phyloP scores from a whole-genome alignment of 2,329 filamentous ascomycete genomes.

The Triangularia setosa region DNA sequence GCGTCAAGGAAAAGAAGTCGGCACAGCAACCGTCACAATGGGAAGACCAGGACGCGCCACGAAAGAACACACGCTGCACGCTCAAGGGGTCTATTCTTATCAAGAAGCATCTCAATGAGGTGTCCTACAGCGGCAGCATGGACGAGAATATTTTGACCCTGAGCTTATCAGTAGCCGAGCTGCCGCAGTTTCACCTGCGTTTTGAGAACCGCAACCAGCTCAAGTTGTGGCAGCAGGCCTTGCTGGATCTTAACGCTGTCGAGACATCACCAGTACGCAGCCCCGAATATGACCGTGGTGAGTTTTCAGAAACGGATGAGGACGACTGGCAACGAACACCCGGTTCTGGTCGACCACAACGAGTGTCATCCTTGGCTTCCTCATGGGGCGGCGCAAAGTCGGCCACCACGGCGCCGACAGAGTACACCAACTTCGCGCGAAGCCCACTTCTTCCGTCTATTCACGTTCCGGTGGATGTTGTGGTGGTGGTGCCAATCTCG shows the following conservation, averaged over 20 bases:
- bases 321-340: slow-evolving; percentile 71
- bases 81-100: slow-evolving; percentile 97
- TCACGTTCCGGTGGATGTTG: slow-evolving; percentile 90
- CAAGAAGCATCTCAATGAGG: slow-evolving; percentile 93
- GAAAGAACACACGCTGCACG: slow-evolving; percentile 73
- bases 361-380: slow-evolving; percentile 78
- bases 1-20: slow-evolving; percentile 93
- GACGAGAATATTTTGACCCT: slow-evolving; percentile 86
- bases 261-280: slow-evolving; percentile 62
- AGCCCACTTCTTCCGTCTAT: slow-evolving; percentile 51
- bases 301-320: slow-evolving; percentile 79
- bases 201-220: slow-evolving; percentile 82
- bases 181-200: slow-evolving; percentile 89
- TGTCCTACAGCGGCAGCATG: slow-evolving; percentile 63
- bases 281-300: slow-evolving; percentile 72
- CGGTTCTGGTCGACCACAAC: slow-evolving; percentile 49
- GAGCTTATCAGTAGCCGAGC: slow-evolving; percentile 83
- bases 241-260: slow-evolving; percentile 75
- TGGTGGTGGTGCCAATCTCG: slow-evolving; percentile 94
- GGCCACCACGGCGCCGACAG: slow-evolving; percentile 81
- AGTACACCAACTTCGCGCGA: slow-evolving; percentile 74
- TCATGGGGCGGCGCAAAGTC: slow-evolving; percentile 79
- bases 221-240: slow-evolving; percentile 83
- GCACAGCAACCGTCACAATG: slow-evolving; percentile 56
- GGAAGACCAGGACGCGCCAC: slow-evolving; percentile 53